These are phyloP conservation scores for Phellopilus nigrolimitatus DNA, from an alignment of 1,284 basidiomycete species.

Conservation along the genomic window DNA sequence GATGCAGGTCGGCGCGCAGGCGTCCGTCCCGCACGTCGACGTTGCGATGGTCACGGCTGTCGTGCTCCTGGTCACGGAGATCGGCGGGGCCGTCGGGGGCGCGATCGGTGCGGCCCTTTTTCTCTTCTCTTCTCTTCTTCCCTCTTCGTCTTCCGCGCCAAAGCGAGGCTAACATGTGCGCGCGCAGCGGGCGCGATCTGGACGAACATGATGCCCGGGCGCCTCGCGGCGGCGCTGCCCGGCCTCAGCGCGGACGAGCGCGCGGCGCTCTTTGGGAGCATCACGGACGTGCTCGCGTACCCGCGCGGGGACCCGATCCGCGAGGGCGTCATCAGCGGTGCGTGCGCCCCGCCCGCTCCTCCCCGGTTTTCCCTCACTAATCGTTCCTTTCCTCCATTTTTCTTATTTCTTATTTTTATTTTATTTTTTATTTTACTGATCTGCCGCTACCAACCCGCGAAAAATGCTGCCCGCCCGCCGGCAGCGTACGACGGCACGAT, in stretches of 20 bases:
- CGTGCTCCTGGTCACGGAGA: slow-evolving; percentile 75
- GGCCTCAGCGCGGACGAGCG: slow-evolving; percentile 34
- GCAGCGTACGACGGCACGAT: slow-evolving; percentile 52
- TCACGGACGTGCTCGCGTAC: slow-evolving; percentile 41
- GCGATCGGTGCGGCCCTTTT: slow-evolving; percentile 45
- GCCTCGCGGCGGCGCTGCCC: slow-evolving; percentile 51
- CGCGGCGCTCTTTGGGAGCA: slow-evolving; percentile 44
- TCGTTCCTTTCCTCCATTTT: neutral
- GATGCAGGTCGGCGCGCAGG: slow-evolving; percentile 75
- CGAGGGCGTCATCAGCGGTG: slow-evolving; percentile 51
- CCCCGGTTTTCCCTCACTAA: neutral
- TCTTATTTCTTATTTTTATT: neutral
- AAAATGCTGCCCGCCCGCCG: neutral
- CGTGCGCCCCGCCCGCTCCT: slow-evolving; percentile 18
- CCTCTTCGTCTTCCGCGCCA: too few species aligned
- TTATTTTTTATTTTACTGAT: neutral
- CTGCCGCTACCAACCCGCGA: neutral
- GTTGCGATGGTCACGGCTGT: slow-evolving; percentile 81
- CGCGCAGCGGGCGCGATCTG: slow-evolving; percentile 52
- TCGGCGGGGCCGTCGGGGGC: slow-evolving; percentile 69
- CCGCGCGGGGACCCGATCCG: slow-evolving; percentile 50
- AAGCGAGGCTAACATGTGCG: neutral
- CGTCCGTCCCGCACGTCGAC: slow-evolving; percentile 69
- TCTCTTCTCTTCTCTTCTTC: neutral
- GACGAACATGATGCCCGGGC: slow-evolving; percentile 53